A percentile compares a stretch with the other conserved stretches of the same genome.
These are phyloP conservation scores for Nakaseomyces glabratus DNA, from an alignment of 1,139 yeast genomes.

Conservation along the genomic window DNA sequence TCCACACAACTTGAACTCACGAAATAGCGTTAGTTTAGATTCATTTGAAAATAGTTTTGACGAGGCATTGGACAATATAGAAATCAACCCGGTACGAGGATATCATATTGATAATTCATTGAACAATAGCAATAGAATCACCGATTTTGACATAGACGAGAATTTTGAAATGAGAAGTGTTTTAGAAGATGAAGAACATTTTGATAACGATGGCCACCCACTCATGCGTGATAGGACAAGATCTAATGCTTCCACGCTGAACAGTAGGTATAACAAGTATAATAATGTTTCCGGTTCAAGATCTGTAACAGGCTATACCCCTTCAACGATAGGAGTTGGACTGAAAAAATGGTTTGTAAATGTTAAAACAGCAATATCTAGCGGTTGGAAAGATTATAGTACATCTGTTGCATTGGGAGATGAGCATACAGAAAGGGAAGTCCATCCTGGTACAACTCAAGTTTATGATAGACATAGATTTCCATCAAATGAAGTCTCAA, in stretches of 20 bases:
- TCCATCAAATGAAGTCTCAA: constrained; percentile 78
- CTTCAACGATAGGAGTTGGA: background rate
- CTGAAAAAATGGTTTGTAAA: background rate
- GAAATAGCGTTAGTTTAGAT: constrained; percentile 25
- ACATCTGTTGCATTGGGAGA: constrained; percentile 28
- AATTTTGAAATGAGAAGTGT: constrained; percentile 25
- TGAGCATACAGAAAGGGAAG: constrained; percentile 32
- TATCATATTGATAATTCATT: constrained; percentile 9
- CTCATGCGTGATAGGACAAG: constrained; percentile 16
- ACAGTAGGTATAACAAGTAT: constrained; percentile 1
- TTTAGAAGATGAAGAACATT: background rate
- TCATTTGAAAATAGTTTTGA: constrained; percentile 35
- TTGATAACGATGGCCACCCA: constrained; percentile 17
- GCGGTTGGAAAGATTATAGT: constrained; percentile 6
- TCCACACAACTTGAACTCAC: constrained; percentile 5
- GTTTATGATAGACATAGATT: constrained; percentile 33
- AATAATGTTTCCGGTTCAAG: background rate
- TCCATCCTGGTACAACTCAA: constrained; percentile 36
- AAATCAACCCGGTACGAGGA: constrained; percentile 16
- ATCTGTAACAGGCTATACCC: background rate
- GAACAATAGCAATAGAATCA: constrained; percentile 7
- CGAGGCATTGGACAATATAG: constrained; percentile 34
- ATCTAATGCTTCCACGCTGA: background rate
- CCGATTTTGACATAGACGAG: constrained; percentile 15
- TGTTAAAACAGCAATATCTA: background rate